These are phyloP conservation scores for Pseudophaeomoniella oleicola DNA, from an alignment of 2,329 filamentous ascomycete species.

Conservation along the genomic window DNA sequence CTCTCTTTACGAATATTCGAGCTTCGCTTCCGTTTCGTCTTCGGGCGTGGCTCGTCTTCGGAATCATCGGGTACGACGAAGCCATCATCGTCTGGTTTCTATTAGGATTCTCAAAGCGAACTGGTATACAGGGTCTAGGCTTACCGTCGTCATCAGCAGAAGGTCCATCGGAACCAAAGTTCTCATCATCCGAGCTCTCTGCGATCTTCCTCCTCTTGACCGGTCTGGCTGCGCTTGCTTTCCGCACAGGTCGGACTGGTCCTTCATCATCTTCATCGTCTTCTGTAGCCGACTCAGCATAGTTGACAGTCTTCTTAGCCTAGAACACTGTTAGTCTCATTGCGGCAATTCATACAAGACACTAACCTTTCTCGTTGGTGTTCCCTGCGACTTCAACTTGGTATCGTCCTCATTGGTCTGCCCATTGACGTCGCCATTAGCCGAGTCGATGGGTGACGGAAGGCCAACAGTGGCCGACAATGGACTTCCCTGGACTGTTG, in stretches of 20 bases:
- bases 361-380: conserved; percentile 65
- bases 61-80: conserved; percentile 82
- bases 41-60: conserved; percentile 46
- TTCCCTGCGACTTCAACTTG: conserved; percentile 38
- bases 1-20: conserved; percentile 28
- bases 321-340: conserved; percentile 13
- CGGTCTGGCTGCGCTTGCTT: conserved; percentile 26
- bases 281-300: conserved; percentile 73
- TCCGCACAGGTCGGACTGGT: conserved; percentile 45
- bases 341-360: background rate
- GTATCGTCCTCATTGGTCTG: conserved; percentile 29
- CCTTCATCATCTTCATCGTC: conserved; percentile 55
- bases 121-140: background rate
- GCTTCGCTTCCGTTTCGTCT: conserved; percentile 61
- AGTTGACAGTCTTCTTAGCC: conserved; percentile 52
- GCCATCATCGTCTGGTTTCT: conserved; percentile 58
- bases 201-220: conserved; percentile 47
- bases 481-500: conserved; percentile 23
- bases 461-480: conserved; percentile 41
- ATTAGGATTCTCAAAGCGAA: background rate
- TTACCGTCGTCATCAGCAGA: conserved; percentile 42
- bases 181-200: conserved; percentile 53
- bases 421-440: conserved; percentile 24
- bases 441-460: conserved; percentile 24
- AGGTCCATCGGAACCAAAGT: conserved; percentile 50